Base-by-base conservation (phyloP, 2,329 filamentous ascomycete genomes). In the Fusarium cicatricum region DNA sequence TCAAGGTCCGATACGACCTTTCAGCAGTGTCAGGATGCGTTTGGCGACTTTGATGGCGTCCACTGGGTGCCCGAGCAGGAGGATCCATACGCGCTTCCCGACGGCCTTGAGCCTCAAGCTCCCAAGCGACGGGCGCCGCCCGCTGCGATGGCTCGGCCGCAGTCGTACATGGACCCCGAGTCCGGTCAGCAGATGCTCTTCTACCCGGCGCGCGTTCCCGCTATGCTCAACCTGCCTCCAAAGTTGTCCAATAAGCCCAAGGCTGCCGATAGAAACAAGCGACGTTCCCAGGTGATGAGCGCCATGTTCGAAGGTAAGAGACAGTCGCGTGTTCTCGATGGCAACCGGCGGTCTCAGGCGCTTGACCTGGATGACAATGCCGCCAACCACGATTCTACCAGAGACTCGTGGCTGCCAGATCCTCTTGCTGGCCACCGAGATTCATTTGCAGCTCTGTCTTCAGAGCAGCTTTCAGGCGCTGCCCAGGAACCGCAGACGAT, bases 181-280 rank as follows among this genome's bases (percentile, higher is more conserved):
- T 88, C 88, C 2, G 89, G 86, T 5, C 86, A 94, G 63, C 81
- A 88, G 65, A 97, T 98, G 91, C 86, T 97, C 10, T 98, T 89
- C 75, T 99, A 99, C 72, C 95, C 95, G 12, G 95, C 95, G 3
- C 93, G 92, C 1, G 95, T 99, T 3, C 95, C 95, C 3, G 88
- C 90, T 59, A 93, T 96, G 88, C 82, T 99, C 52, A 98, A 97
- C 67, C 78, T 99, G 11, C 95, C 95, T 1, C 92, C 92, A 38
- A 90, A 92, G 67, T 78, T 98, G 44, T 96, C 93, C 1, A 90
- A 88, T 67, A 83, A 87, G 46, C 86, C 89, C 9, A 84, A 89
- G 47, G 77, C 84, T 3, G 77, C 81, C 10, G 82, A 87, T 5
- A 83, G 87, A 50, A 88, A 92, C 51, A 84, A 87, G 64, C 85